phyloP scores from a whole-genome alignment of 257 asterid genomes.

The Fraxinus americana region DNA sequence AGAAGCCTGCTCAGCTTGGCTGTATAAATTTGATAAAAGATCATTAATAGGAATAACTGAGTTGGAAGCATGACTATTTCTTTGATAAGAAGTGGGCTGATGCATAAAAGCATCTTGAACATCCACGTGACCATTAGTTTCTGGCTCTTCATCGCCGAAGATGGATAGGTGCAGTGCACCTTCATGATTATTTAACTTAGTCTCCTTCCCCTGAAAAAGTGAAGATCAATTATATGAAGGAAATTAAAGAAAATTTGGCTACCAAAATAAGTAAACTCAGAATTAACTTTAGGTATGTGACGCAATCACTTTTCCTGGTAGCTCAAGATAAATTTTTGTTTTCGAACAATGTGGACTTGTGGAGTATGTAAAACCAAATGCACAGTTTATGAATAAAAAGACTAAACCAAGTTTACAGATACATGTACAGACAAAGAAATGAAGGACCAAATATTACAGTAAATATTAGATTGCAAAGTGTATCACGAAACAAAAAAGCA shows the following conservation, averaged over 20 bases:
- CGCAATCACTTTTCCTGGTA: constrained; percentile 3
- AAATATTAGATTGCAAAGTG: too few relatives aligned
- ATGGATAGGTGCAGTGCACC: constrained; percentile 66
- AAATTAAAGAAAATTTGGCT: constrained; percentile 12
- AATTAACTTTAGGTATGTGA: constrained; percentile 21
- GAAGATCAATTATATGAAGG: constrained; percentile 22
- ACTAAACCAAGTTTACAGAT: not conserved
- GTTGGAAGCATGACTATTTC: constrained; percentile 37
- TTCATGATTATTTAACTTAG: constrained; percentile 33
- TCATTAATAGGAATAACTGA: constrained; percentile 50
- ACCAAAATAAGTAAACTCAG: constrained; percentile 10
- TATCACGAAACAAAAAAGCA: too few relatives aligned
- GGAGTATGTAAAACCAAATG: not conserved
- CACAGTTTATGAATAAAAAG: too few relatives aligned
- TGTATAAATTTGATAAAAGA: constrained; percentile 63
- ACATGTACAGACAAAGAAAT: not conserved
- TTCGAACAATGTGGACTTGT: not conserved
- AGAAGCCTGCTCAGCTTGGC: constrained; percentile 54
- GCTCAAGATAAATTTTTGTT: not conserved
- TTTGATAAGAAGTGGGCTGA: constrained; percentile 42
- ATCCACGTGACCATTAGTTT: constrained; percentile 45
- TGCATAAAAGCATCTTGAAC: constrained; percentile 41
- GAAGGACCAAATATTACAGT: not conserved
- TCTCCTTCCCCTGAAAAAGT: constrained; percentile 50
- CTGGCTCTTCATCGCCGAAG: constrained; percentile 67